Conservation (phyloP, 257 asterid genomes). For the Solanum raphanifolium region DNA sequence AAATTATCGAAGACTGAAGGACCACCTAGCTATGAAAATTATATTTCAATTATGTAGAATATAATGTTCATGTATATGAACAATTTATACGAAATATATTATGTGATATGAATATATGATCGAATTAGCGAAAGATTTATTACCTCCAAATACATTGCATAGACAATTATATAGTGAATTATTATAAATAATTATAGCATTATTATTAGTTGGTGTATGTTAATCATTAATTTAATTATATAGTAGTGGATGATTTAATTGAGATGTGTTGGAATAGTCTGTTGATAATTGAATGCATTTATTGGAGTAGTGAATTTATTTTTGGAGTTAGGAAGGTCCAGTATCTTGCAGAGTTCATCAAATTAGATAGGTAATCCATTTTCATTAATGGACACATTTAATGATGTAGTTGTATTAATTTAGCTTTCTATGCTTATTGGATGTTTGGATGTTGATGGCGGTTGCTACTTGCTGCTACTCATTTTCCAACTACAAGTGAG, state of each 20-base stretch:
- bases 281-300: neutral
- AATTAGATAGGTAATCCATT: neutral
- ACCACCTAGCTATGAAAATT: neutral
- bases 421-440: neutral
- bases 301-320: neutral
- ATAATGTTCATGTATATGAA: neutral
- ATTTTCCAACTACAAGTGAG: neutral
- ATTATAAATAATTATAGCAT: neutral
- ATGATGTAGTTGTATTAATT: neutral
- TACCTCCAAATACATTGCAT: neutral
- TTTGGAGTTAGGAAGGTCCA: neutral
- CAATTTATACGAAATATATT: neutral
- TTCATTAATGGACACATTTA: neutral
- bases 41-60: neutral
- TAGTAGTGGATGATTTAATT: neutral
- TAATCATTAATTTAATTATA: neutral
- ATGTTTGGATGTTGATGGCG: neutral
- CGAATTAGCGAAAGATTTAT: neutral
- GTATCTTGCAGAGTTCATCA: neutral
- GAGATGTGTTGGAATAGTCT: neutral
- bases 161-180: neutral
- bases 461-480: neutral
- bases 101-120: neutral
- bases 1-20: neutral
- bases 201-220: neutral